These are phyloP conservation scores for Polychytrium aggregatum DNA, from an alignment of 192 early-diverging fungal genomes.

Conservation along the genomic window DNA sequence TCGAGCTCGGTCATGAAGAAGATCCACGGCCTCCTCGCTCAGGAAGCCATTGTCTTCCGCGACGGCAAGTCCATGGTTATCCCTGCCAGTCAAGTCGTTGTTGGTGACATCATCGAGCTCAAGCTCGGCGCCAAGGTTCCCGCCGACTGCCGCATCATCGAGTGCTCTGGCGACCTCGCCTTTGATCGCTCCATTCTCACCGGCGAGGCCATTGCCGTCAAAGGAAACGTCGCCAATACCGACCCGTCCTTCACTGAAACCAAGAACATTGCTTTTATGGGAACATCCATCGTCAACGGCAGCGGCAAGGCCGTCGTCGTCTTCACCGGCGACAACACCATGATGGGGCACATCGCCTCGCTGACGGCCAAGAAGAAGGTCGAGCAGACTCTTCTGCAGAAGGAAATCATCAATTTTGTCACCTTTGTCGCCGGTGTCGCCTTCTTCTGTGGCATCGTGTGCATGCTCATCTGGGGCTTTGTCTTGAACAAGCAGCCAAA, in stretches of 20 bases:
- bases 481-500: slow-evolving; percentile 8
- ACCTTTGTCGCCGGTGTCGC: slow-evolving; percentile 48
- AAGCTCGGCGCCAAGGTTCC: slow-evolving; percentile 61
- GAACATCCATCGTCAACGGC: slow-evolving; percentile 60
- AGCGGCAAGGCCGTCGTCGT: slow-evolving; percentile 62
- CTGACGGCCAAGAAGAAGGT: slow-evolving; percentile 27
- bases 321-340: slow-evolving; percentile 59
- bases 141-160: slow-evolving; percentile 60
- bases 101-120: slow-evolving; percentile 65
- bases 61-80: slow-evolving; percentile 40
- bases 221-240: slow-evolving; percentile 47
- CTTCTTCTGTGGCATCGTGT: neutral
- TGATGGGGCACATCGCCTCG: slow-evolving; percentile 65
- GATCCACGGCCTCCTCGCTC: slow-evolving; percentile 59
- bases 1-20: slow-evolving; percentile 57
- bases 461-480: slow-evolving; percentile 11
- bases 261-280: slow-evolving; percentile 73
- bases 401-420: slow-evolving; percentile 56
- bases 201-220: slow-evolving; percentile 59
- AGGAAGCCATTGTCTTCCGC: slow-evolving; percentile 55
- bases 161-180: slow-evolving; percentile 50
- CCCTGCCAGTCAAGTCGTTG: slow-evolving; percentile 46
- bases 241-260: slow-evolving; percentile 68
- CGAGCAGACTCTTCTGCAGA: slow-evolving; percentile 40
- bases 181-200: slow-evolving; percentile 74